A percentile compares a stretch with the other conserved stretches of the same genome.
Conservation (phyloP, 2,329 filamentous ascomycete species). For the Kalmusia sp. region DNA sequence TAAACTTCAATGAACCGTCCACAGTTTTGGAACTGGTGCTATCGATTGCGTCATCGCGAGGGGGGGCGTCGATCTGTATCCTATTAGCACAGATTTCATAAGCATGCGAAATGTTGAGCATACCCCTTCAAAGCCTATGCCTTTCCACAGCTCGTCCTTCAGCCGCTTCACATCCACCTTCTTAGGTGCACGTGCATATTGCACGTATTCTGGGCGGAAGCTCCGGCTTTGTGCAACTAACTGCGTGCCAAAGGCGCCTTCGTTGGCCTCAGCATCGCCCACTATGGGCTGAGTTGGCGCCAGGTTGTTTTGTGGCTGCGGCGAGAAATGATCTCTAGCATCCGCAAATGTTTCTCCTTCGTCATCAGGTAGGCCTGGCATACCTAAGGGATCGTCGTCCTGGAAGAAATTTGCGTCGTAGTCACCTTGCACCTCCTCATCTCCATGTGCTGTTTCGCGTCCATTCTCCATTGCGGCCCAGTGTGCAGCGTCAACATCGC, state of each 20-base stretch:
- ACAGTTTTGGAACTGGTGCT: conserved; percentile 52
- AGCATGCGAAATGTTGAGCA: conserved; percentile 9
- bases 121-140: conserved; percentile 61
- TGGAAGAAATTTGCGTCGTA: conserved; percentile 99
- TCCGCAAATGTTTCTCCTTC: conserved; percentile 78
- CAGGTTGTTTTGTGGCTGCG: conserved; percentile 62
- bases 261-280: conserved; percentile 60
- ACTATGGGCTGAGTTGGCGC: conserved; percentile 35
- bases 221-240: conserved; percentile 67
- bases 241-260: conserved; percentile 67
- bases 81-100: conserved; percentile 13
- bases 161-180: conserved; percentile 70
- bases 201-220: conserved; percentile 69
- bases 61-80: conserved; percentile 28
- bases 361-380: conserved; percentile 70
- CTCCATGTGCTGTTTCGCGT: conserved; percentile 47
- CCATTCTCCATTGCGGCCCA: conserved; percentile 71
- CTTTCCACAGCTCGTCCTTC: conserved; percentile 71
- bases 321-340: conserved; percentile 79
- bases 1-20: conserved; percentile 76
- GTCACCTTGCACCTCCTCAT: conserved; percentile 72
- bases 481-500: conserved; percentile 92
- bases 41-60: conserved; percentile 19
- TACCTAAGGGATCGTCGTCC: conserved; percentile 79
- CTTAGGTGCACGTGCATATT: conserved; percentile 70